Base-by-base conservation (phyloP, 2,329 filamentous ascomycete species). In the Fusarium fujikuroi region DNA sequence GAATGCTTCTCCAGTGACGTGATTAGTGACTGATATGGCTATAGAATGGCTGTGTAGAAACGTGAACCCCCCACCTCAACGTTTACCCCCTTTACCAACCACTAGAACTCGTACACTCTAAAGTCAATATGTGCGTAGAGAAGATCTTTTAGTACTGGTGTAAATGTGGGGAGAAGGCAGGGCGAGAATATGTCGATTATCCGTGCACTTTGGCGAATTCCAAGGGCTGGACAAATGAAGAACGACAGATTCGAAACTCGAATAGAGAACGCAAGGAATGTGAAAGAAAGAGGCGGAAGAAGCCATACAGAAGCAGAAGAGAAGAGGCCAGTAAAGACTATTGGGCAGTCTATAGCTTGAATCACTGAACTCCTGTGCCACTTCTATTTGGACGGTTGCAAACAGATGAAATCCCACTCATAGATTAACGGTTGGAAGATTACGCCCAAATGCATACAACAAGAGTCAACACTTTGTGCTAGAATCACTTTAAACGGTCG, bases 341-440 rank as follows among this genome's bases (percentile, higher is more conserved):
- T 3, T 10, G 7, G 9, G 6, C 21, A 37, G 30, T 34, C 19
- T 2, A 21, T 30, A n/a, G 0, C 46, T n/a, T 8, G 28, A 30
- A 30, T 30, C 28, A 49, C 46, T 32, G 15, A n/a, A 12, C 7
- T 18, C 28, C 3, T 2, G 10, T 7, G 14, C 28, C 21, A 18
- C 3, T 18, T 18, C 5, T 49, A 18, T 16, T 12, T 12, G 4
- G 15, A 49, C 4, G 2, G 1, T 15, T n/a, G 5, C 2, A n/a
- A 32, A n/a, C 2, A 32, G 15, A n/a, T 16, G 14, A 12, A 1
- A 49, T 6, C 3, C 2, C 25, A 7, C 4, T 21, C 5, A 21
- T 46, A 0, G 11, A 46, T 14, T 46, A 0, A 46, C 8, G 8
- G 19, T 0, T 30, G 0, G 8, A 47, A 5, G 6, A 0, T 14